Conservation (phyloP, 257 asterid species). For the Solanum clarkiae region DNA sequence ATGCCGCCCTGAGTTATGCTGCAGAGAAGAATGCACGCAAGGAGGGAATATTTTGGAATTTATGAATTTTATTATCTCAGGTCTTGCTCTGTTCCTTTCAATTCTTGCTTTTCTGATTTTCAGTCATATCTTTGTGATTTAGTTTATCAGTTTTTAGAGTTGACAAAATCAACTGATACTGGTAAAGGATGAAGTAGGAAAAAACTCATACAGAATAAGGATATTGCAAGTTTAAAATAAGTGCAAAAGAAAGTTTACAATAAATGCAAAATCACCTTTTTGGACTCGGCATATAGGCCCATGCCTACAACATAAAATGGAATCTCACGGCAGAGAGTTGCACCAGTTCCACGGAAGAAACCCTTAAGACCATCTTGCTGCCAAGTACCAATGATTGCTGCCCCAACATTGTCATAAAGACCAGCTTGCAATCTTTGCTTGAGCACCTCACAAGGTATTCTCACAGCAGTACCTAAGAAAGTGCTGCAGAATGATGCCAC, state of each 20-base stretch:
- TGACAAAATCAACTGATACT: background rate
- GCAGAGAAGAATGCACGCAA: background rate
- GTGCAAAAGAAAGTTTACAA: background rate
- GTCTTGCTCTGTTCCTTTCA: background rate
- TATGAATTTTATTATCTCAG: background rate
- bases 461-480: slow-evolving; percentile 76
- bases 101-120: background rate
- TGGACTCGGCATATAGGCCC: slow-evolving; percentile 95
- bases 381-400: slow-evolving; percentile 79
- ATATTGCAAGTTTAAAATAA: background rate
- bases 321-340: slow-evolving; percentile 84
- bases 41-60: background rate
- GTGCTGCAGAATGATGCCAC: slow-evolving; percentile 84
- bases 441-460: slow-evolving; percentile 91
- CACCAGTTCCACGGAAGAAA: slow-evolving; percentile 96
- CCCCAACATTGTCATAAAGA: slow-evolving; percentile 65
- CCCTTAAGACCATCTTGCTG: slow-evolving; percentile 78
- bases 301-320: slow-evolving; percentile 95
- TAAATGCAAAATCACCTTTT: slow-evolving; percentile 39
- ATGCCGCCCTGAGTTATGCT: background rate
- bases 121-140: background rate
- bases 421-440: slow-evolving; percentile 96
- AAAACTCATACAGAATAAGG: background rate
- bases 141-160: background rate
- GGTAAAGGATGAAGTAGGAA: background rate